These are phyloP conservation scores for Rhodotorula babjevae DNA, from an alignment of 768 basidiomycete genomes.

Conservation along the genomic window DNA sequence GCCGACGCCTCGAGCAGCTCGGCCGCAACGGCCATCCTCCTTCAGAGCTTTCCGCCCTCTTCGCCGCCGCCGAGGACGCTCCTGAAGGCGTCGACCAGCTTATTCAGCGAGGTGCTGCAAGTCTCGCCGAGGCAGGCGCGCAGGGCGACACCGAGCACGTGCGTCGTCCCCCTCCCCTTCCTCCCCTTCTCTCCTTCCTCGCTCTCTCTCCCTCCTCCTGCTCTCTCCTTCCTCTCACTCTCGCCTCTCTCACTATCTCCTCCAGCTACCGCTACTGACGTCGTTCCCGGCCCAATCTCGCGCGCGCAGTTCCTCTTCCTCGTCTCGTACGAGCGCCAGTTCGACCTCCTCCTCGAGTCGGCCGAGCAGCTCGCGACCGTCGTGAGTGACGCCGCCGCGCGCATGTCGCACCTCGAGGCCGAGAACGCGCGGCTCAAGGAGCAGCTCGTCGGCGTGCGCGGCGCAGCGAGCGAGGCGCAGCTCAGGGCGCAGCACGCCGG, in stretches of 20 bases:
- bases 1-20: background rate
- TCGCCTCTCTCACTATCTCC: too few species aligned
- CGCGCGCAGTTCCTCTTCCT: slow-evolving; percentile 21
- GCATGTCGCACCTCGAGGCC: background rate
- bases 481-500: background rate
- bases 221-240: background rate
- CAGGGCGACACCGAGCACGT: slow-evolving; percentile 15
- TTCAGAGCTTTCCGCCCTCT: background rate
- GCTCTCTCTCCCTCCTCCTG: too few species aligned
- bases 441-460: background rate
- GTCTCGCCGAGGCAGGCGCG: background rate
- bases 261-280: too few species aligned
- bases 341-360: slow-evolving; percentile 20
- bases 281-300: too few species aligned
- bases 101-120: background rate
- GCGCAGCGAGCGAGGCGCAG: background rate
- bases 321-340: slow-evolving; percentile 17
- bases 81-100: slow-evolving; percentile 1
- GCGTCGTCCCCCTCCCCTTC: background rate
- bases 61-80: slow-evolving; percentile 10
- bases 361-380: slow-evolving; percentile 11
- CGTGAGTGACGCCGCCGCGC: background rate
- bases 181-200: background rate
- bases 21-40: slow-evolving; percentile 21
- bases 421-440: background rate